Percentiles rank a stretch among this genome's conserved stretches.
These are phyloP conservation scores for Pouteria glomerata DNA, from an alignment of 148 eudicot species.

Conservation along the genomic window DNA sequence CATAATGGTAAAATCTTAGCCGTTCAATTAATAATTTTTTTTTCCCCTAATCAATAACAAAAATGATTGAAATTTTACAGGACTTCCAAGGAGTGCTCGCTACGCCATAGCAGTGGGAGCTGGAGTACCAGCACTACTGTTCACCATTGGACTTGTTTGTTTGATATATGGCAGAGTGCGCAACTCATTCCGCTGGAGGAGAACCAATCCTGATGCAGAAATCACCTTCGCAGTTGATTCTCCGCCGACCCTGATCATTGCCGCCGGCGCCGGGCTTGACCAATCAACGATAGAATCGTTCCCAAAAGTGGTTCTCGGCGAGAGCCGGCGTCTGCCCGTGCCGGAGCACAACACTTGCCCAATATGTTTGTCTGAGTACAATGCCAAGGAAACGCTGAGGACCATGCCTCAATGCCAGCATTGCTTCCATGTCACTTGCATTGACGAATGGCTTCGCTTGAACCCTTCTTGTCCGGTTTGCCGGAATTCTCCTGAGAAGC, in stretches of 20 bases:
- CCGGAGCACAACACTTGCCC: slow-evolving; percentile 36
- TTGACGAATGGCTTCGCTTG: slow-evolving; percentile 50
- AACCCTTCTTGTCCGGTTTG: slow-evolving; percentile 55
- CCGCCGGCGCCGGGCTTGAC: too few species aligned
- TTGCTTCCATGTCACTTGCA: slow-evolving; percentile 47
- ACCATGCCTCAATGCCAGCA: slow-evolving; percentile 43
- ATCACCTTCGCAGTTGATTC: slow-evolving; percentile 2
- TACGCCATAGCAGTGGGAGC: slow-evolving; percentile 21
- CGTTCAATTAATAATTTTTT: too few species aligned
- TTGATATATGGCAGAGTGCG: slow-evolving; percentile 7
- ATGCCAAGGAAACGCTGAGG: slow-evolving; percentile 36
- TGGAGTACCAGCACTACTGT: slow-evolving; percentile 21
- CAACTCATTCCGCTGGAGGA: background rate
- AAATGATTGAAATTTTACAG: background rate
- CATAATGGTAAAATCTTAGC: too few species aligned
- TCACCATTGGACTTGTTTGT: slow-evolving; percentile 12
- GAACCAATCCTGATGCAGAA: background rate
- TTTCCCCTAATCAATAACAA: too few species aligned
- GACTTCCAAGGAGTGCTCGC: slow-evolving; percentile 17
- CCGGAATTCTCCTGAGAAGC: slow-evolving; percentile 24
- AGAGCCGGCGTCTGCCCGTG: slow-evolving; percentile 43
- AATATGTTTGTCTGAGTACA: slow-evolving; percentile 49
- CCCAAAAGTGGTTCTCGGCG: slow-evolving; percentile 35
- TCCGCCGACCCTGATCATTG: too few species aligned
- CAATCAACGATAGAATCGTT: too few species aligned